Evolutionary conservation across 768 basidiomycete genomes (phyloP).

Genomic region (Hygrophorus pudorinus): DNA sequence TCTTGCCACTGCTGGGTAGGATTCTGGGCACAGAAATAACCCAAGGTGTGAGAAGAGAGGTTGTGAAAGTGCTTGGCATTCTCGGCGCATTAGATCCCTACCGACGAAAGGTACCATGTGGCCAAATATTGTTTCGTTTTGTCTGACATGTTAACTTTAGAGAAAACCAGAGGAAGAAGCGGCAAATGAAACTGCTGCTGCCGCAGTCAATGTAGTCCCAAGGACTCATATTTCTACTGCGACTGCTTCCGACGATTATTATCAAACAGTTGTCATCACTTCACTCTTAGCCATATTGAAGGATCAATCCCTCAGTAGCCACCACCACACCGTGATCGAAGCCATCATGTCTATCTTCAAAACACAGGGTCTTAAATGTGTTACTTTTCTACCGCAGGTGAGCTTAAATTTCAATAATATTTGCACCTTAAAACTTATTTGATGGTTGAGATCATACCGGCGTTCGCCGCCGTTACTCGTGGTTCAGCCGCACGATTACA

Average conservation of each 20-base stretch:
- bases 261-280: constrained; percentile 91
- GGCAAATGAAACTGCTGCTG: constrained; percentile 45
- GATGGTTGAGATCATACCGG: constrained; percentile 73
- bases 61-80: constrained; percentile 91
- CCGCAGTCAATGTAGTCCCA: constrained; percentile 60
- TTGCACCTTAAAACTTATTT: background rate
- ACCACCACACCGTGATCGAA: constrained; percentile 92
- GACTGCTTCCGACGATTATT: constrained; percentile 85
- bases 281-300: constrained; percentile 79
- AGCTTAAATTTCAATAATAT: constrained; percentile 5
- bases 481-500: constrained; percentile 74
- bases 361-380: constrained; percentile 94
- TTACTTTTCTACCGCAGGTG: constrained; percentile 90
- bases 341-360: constrained; percentile 99
- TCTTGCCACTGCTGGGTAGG: constrained; percentile 76
- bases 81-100: constrained; percentile 96
- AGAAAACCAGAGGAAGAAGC: constrained; percentile 57
- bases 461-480: constrained; percentile 82
- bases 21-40: constrained; percentile 77
- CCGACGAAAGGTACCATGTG: constrained; percentile 62
- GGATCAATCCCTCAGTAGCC: constrained; percentile 76
- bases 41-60: constrained; percentile 68
- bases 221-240: constrained; percentile 46
- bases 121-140: background rate
- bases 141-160: constrained; percentile 16